Evolutionary conservation across 164 flowering plant species (phyloP).

Genomic region (Tetracentron sinense): DNA sequence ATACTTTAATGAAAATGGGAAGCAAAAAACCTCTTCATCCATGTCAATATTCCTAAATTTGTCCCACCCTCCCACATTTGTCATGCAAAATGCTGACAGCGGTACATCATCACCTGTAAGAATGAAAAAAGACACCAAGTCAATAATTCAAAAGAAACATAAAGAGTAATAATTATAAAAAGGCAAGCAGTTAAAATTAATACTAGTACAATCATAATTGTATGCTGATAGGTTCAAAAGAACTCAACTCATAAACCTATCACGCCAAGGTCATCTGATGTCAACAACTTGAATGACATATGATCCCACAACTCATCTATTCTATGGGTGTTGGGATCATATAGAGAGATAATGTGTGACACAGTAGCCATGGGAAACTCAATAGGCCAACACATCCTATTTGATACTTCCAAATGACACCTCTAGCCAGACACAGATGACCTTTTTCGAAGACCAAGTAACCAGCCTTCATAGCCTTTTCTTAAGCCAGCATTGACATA

Average conservation of each 20-base stretch:
- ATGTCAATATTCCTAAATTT: conserved; percentile 83
- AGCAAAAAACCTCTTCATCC: conserved; percentile 80
- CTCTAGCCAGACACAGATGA: background rate
- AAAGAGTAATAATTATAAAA: too few species aligned
- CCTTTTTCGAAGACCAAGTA: background rate
- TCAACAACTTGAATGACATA: background rate
- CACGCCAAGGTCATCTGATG: background rate
- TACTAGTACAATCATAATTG: background rate
- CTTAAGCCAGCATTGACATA: background rate
- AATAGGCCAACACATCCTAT: background rate
- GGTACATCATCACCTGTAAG: conserved; percentile 76
- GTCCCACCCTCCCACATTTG: conserved; percentile 80
- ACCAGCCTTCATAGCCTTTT: background rate
- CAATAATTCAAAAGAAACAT: background rate
- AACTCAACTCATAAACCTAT: background rate
- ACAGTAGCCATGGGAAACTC: too few species aligned
- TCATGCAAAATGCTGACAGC: conserved; percentile 75
- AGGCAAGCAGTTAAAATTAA: background rate
- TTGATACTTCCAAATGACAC: background rate
- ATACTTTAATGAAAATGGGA: background rate
- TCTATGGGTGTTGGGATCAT: background rate
- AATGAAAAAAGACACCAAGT: conserved; percentile 11
- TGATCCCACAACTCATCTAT: background rate
- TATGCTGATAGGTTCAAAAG: background rate
- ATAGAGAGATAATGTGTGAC: background rate